Conservation (phyloP, 768 basidiomycete genomes). For the Lentinula boryana region DNA sequence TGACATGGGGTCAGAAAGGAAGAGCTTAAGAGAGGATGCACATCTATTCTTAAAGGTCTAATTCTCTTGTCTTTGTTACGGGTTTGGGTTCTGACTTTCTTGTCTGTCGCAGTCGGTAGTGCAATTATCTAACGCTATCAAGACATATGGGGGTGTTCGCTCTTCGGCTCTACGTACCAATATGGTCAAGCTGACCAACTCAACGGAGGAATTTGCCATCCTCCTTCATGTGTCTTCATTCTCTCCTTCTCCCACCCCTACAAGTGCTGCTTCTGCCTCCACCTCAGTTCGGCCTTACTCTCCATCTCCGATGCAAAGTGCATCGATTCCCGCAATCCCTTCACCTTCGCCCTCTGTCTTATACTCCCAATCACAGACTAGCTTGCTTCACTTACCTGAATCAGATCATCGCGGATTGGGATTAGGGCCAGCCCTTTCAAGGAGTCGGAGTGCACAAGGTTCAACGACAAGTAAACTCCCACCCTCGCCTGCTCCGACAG, state of each 20-base stretch:
- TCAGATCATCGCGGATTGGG: slow-evolving; percentile 30
- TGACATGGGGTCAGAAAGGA: slow-evolving; percentile 48
- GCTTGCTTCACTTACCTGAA: slow-evolving; percentile 23
- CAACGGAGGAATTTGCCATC: slow-evolving; percentile 84
- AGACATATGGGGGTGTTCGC: slow-evolving; percentile 54
- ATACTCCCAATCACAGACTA: slow-evolving; percentile 11
- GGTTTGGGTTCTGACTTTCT: neutral
- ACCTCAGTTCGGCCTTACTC: slow-evolving; percentile 45
- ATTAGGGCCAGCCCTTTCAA: slow-evolving; percentile 49
- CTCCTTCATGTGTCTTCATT: slow-evolving; percentile 82
- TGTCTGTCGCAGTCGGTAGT: slow-evolving; percentile 54
- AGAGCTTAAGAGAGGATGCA: slow-evolving; percentile 68
- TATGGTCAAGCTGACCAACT: slow-evolving; percentile 72
- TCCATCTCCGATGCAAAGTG: slow-evolving; percentile 46
- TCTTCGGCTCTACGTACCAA: slow-evolving; percentile 57
- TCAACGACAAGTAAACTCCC: slow-evolving; percentile 32
- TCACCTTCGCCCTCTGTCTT: neutral
- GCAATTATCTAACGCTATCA: slow-evolving; percentile 68
- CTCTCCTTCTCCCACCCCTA: slow-evolving; percentile 45
- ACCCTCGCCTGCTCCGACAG: slow-evolving; percentile 23
- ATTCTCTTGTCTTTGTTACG: slow-evolving; percentile 3
- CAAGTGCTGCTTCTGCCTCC: neutral
- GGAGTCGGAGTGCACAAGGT: slow-evolving; percentile 52
- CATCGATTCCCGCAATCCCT: slow-evolving; percentile 13
- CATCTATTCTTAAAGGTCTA: slow-evolving; percentile 76